phyloP scores from a whole-genome alignment of 768 basidiomycete species.

The Lactarius pseudohatsudake region DNA sequence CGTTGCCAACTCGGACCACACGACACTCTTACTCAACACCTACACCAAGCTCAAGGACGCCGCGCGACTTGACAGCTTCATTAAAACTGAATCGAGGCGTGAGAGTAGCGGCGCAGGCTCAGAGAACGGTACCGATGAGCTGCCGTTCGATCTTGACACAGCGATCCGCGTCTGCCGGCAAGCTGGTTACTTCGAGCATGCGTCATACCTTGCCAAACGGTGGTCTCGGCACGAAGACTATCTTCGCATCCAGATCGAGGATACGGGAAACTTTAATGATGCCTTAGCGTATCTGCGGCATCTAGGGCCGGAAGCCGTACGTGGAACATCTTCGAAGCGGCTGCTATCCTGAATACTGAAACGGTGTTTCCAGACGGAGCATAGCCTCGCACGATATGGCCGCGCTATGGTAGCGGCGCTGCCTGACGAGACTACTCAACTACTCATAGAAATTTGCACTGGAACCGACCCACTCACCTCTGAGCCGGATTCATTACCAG shows the following conservation, averaged over 20 bases:
- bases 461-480: slow-evolving; percentile 51
- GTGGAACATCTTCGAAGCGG: slow-evolving; percentile 35
- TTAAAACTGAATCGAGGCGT: slow-evolving; percentile 78
- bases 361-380: slow-evolving; percentile 63
- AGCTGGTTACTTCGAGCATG: slow-evolving; percentile 95
- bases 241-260: slow-evolving; percentile 91
- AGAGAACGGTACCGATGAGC: slow-evolving; percentile 53
- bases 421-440: slow-evolving; percentile 84
- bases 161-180: slow-evolving; percentile 96
- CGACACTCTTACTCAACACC: slow-evolving; percentile 93
- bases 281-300: slow-evolving; percentile 79
- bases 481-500: slow-evolving; percentile 37
- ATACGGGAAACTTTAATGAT: slow-evolving; percentile 76
- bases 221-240: slow-evolving; percentile 93
- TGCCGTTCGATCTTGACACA: slow-evolving; percentile 96
- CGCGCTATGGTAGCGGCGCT: slow-evolving; percentile 78
- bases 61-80: slow-evolving; percentile 82
- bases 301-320: slow-evolving; percentile 75
- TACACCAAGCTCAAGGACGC: slow-evolving; percentile 97
- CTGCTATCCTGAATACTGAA: slow-evolving; percentile 7
- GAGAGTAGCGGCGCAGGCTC: slow-evolving; percentile 43
- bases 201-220: slow-evolving; percentile 88
- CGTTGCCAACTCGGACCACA: slow-evolving; percentile 94
- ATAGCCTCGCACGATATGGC: slow-evolving; percentile 84
- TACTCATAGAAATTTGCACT: slow-evolving; percentile 91